phyloP scores from a whole-genome alignment of 148 eudicot species.

The Gaultheria prostrata region DNA sequence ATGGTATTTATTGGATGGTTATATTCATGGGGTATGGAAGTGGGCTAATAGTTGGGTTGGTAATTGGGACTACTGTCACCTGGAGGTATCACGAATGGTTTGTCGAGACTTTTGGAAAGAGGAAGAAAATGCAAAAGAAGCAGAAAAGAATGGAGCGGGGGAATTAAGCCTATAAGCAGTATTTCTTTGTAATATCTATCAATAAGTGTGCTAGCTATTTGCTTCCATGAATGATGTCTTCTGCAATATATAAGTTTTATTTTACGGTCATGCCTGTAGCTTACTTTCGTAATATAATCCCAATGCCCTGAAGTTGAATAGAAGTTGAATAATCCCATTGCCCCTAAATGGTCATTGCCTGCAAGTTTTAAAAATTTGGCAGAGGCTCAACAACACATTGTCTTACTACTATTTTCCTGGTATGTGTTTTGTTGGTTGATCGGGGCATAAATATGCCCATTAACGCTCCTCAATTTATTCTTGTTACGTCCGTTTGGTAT shows the following conservation, averaged over 20 bases:
- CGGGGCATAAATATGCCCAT: too few relatives aligned
- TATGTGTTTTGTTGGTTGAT: too few relatives aligned
- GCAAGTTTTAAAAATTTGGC: too few relatives aligned
- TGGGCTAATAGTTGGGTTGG: constrained; percentile 27
- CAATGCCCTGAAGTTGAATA: too few relatives aligned
- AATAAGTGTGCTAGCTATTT: not conserved
- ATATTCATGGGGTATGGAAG: constrained; percentile 22
- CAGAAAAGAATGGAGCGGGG: not conserved
- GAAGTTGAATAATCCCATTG: too few relatives aligned
- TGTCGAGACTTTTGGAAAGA: not conserved
- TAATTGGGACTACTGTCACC: constrained; percentile 15
- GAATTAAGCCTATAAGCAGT: not conserved
- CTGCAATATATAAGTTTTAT: not conserved
- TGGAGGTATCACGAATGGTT: not conserved
- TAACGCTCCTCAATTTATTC: too few relatives aligned
- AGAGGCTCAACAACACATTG: too few relatives aligned
- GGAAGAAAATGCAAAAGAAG: not conserved
- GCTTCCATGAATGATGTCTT: not conserved
- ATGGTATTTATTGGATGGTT: constrained; percentile 28
- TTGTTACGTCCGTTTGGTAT: too few relatives aligned
- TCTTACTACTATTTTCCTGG: too few relatives aligned
- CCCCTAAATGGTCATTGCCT: too few relatives aligned
- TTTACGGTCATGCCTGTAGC: too few relatives aligned
- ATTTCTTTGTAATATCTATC: not conserved
- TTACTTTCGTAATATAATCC: too few relatives aligned